Percentiles rank a stretch among this genome's conserved stretches.
These are phyloP conservation scores for Fusarium sp. DNA, from an alignment of 2,329 filamentous ascomycete species.

Conservation along the genomic window DNA sequence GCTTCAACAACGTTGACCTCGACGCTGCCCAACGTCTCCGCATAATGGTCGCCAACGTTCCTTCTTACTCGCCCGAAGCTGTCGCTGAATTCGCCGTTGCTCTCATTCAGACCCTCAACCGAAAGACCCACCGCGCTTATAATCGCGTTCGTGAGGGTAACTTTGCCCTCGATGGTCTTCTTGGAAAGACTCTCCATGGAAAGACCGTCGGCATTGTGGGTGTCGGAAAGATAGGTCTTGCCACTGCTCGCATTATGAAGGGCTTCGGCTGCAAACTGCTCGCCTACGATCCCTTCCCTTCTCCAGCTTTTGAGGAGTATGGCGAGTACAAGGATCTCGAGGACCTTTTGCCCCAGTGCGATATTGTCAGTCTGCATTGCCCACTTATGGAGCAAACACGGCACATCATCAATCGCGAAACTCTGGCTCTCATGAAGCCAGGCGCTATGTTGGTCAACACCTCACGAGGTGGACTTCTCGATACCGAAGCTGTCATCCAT, in stretches of 20 bases:
- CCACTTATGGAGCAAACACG: conserved; percentile 70
- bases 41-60: conserved; percentile 73
- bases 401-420: conserved; percentile 68
- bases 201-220: conserved; percentile 76
- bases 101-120: conserved; percentile 73
- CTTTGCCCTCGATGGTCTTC: conserved; percentile 72
- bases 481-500: conserved; percentile 68
- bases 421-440: conserved; percentile 66
- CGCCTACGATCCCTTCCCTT: conserved; percentile 68
- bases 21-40: conserved; percentile 63
- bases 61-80: conserved; percentile 75
- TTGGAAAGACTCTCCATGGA: conserved; percentile 69
- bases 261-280: conserved; percentile 74
- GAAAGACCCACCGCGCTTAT: conserved; percentile 74
- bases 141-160: conserved; percentile 76
- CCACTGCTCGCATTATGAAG: conserved; percentile 68
- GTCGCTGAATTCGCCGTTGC: conserved; percentile 78
- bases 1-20: conserved; percentile 75
- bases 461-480: conserved; percentile 72
- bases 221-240: conserved; percentile 72
- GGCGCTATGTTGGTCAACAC: conserved; percentile 75
- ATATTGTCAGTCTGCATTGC: conserved; percentile 74
- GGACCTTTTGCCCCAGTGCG: conserved; percentile 63
- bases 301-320: conserved; percentile 59
- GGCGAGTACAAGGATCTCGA: conserved; percentile 67